phyloP scores from a whole-genome alignment of 345 rosid genomes.

The Tarenaya hassleriana region DNA sequence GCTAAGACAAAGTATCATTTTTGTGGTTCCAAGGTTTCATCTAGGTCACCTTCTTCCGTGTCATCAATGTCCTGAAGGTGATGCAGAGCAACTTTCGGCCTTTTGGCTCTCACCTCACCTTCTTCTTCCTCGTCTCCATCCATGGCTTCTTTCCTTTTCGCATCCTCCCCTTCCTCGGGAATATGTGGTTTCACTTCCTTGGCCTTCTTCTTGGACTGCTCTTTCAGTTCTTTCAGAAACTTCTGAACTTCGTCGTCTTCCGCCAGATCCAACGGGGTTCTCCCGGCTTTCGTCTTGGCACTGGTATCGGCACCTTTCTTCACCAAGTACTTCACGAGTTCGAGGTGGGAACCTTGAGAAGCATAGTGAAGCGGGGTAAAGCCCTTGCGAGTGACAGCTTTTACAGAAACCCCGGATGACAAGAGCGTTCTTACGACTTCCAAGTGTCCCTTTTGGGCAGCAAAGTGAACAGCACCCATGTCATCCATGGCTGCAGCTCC shows the following conservation, averaged over 20 bases:
- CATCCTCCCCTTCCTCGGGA: constrained; percentile 15
- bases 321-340: constrained; percentile 61
- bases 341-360: constrained; percentile 82
- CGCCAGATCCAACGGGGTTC: constrained; percentile 72
- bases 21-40: constrained; percentile 22
- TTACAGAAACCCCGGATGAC: constrained; percentile 59
- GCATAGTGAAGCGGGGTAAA: constrained; percentile 86
- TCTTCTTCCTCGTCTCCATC: constrained; percentile 42
- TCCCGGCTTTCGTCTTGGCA: constrained; percentile 73
- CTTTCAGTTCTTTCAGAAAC: constrained; percentile 51
- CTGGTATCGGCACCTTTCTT: constrained; percentile 64
- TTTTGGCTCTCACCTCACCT: constrained; percentile 39
- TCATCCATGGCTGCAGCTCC: constrained; percentile 97
- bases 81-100: constrained; percentile 50
- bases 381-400: constrained; percentile 74
- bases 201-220: constrained; percentile 33
- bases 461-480: constrained; percentile 97
- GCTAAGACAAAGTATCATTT: constrained; percentile 11
- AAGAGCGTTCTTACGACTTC: constrained; percentile 60
- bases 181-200: constrained; percentile 34
- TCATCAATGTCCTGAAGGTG: constrained; percentile 70
- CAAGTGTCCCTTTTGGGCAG: constrained; percentile 87
- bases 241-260: constrained; percentile 42
- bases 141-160: constrained; percentile 29
- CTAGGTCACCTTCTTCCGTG: constrained; percentile 36